Evolutionary conservation across 371 early-diverging fungal species (phyloP), one percentile per base, ranked within the genome.

Genomic region (Umbelopsis sp.): DNA sequence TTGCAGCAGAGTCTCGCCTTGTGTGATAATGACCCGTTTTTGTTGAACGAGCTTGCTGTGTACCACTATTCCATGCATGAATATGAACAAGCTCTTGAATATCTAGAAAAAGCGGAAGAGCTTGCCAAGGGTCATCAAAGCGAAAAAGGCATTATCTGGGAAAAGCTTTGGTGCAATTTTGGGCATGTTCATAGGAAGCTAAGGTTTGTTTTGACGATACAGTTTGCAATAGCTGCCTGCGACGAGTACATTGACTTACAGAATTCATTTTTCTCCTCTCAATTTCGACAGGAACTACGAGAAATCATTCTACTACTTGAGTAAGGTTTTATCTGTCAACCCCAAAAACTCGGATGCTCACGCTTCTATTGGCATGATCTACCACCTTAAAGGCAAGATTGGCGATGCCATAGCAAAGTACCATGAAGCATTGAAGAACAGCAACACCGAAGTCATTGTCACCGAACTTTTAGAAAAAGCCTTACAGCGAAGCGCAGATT

Each of bases 11-110:
- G 91, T 44, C 66, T 78, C 12, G 66, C 65, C 9, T 83, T 88
- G 10, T 89, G 90, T 66, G 70, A 75, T 22, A 70, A 72, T 4
- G 93, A 94, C 71, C 89, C 94, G 0, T 73, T 83, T 41, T 65
- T 93, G 14, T 69, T 85, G 52, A 92, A 91, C 65, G 94, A 94
- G 72, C 62, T 93, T 22, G 94, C 88, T 0, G 86, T 86, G 1
- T 72, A 90, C 51, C 76, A 84, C 57, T 93, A 87, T 65, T 74
- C 83, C 8, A 74, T 75, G 44, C 76, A 71, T 63, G 70, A 86
- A 6, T 89, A 86, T 69, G 68, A 72, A 10, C 65, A 75, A 8
- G 86, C 94, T 2, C 76, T 89, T 7, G 71, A 75, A 9, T 83
- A 77, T 62, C 74, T 91, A 50, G 72, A 84, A 24, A 75, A 71